A percentile compares a stretch with the other conserved stretches of the same genome.
Evolutionary conservation across 345 rosid genomes (phyloP).

Genomic region (Melastoma malabathricum): DNA sequence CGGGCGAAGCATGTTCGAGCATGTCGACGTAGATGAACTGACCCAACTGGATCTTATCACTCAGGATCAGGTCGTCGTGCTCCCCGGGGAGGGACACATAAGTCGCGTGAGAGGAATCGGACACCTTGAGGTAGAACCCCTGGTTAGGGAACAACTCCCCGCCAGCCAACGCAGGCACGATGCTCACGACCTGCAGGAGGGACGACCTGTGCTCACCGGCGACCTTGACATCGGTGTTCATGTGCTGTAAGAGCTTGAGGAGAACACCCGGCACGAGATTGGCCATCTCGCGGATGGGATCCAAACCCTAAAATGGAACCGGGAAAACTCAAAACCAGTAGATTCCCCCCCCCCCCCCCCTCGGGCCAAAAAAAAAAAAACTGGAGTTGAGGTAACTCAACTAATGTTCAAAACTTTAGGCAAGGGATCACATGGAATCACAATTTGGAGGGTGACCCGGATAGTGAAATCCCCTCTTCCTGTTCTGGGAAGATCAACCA

Average conservation of each 20-base stretch:
- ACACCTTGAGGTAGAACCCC: slow-evolving; percentile 93
- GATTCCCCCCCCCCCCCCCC: too few species aligned
- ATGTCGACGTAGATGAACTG: slow-evolving; percentile 91
- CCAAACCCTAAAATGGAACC: background rate
- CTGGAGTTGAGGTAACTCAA: too few species aligned
- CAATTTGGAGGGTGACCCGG: background rate
- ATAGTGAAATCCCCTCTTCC: too few species aligned
- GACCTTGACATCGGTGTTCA: slow-evolving; percentile 94
- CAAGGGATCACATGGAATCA: too few species aligned
- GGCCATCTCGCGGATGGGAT: slow-evolving; percentile 31
- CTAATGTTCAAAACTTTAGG: too few species aligned
- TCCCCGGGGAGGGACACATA: slow-evolving; percentile 91
- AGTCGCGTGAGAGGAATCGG: slow-evolving; percentile 97
- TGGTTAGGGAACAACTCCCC: slow-evolving; percentile 85
- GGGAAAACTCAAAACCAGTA: background rate
- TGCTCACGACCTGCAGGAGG: slow-evolving; percentile 79
- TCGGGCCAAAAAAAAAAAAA: too few species aligned
- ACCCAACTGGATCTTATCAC: slow-evolving; percentile 89
- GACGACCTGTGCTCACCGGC: slow-evolving; percentile 94
- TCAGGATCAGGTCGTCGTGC: slow-evolving; percentile 84
- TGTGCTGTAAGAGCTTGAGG: slow-evolving; percentile 87
- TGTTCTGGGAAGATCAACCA: too few species aligned
- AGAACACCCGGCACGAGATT: slow-evolving; percentile 93
- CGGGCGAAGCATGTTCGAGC: slow-evolving; percentile 84
- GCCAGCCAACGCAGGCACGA: slow-evolving; percentile 90